Evolutionary conservation across 108 stramenopile species (phyloP), one percentile per base, ranked within the genome.

Genomic region (Cyclostephanos tholiformis): DNA sequence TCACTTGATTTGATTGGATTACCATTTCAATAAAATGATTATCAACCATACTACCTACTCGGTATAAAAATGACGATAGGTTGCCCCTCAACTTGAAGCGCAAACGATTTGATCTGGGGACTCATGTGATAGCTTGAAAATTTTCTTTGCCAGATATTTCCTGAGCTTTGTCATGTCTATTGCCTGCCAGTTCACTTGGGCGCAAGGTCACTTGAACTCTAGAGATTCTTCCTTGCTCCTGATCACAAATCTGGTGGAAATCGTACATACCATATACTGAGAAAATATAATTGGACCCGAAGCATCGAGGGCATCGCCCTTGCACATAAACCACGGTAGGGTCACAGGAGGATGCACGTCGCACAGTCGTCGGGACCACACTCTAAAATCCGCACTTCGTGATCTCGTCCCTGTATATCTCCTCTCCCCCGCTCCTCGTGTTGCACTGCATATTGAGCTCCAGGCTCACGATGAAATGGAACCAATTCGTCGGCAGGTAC

Each of bases 371-470:
- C 25, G 12, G 25, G 4, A 53, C 6, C 16, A 12, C 13, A 19
- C 52, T n/a, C 65, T 62, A 86, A 69, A 86, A 86, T 19, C 83
- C 82, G 58, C 85, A 86, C 20, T 83, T 75, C 0, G 63, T 55
- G 29, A 84, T 77, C 49, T 75, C 83, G n/a, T 75, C 50, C 30
- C 75, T 51, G 57, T 83, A 84, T 36, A 84, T 41, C 10, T 69
- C 66, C 26, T 73, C 76, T 9, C 81, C 85, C 13, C 95, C 95
- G 62, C 91, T 92, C 65, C 96, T 85, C n/a, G 96, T 92, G 75
- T 99, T 99, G 86, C 97, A 98, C 73, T 99, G 98, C 60, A 89
- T 91, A 76, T 97, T 99, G 71, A 93, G 73, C 67, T 89, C 90
- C 52, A 99, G 83, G 69, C 88, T 91, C 23, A 97, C 89, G 76